Conservation (phyloP, 2,329 filamentous ascomycete genomes). For the Davidsoniella eucalypti region DNA sequence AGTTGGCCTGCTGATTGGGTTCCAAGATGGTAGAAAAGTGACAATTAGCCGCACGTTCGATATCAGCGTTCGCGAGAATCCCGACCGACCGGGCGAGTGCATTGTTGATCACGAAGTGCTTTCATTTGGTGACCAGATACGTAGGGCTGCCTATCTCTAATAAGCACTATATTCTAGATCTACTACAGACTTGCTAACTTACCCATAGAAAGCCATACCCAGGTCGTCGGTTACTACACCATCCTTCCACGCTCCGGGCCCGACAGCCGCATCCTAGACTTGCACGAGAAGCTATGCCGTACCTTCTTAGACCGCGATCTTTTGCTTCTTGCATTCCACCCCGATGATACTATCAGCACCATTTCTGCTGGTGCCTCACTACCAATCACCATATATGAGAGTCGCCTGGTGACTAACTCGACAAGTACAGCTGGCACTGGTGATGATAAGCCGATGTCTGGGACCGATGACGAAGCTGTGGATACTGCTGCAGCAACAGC, state of each 20-base stretch:
- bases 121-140: conserved; percentile 1
- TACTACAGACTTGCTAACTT: conserved; percentile 17
- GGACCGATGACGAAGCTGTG: conserved; percentile 42
- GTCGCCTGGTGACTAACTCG: conserved; percentile 18
- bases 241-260: conserved; percentile 60
- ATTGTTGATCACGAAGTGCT: conserved; percentile 1
- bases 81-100: conserved; percentile 30
- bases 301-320: conserved; percentile 72
- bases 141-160: neutral
- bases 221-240: conserved; percentile 87
- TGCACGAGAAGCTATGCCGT: conserved; percentile 63
- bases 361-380: conserved; percentile 58
- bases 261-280: conserved; percentile 46
- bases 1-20: conserved; percentile 74
- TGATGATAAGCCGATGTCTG: conserved; percentile 20
- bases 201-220: conserved; percentile 73
- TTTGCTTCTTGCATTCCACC: conserved; percentile 74
- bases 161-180: neutral
- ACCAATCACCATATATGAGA: conserved; percentile 83
- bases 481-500: conserved; percentile 45
- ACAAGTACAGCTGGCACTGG: too few species aligned
- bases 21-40: conserved; percentile 78
- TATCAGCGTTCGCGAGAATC: conserved; percentile 38
- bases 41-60: conserved; percentile 91
- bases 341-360: conserved; percentile 36